phyloP scores from a whole-genome alignment of 352 stramenopile genomes.

The Phytophthora pistaciae region DNA sequence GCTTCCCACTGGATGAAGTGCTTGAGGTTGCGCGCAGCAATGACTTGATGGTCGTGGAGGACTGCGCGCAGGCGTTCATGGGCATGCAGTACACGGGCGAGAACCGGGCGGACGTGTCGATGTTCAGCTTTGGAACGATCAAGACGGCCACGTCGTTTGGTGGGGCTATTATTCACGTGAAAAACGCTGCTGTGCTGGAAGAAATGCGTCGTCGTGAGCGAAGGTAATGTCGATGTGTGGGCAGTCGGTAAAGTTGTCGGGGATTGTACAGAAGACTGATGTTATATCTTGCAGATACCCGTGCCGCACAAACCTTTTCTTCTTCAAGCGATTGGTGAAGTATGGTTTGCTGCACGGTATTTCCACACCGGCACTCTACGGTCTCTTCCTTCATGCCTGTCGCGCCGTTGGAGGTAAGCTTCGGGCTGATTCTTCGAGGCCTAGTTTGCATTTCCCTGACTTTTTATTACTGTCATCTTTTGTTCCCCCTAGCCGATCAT shows the following conservation, averaged over 20 bases:
- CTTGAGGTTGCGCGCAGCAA: conserved; percentile 61
- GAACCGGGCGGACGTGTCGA: conserved; percentile 68
- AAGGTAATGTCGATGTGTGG: conserved; percentile 35
- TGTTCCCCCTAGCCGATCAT: conserved; percentile 56
- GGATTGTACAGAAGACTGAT: background rate
- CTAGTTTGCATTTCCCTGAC: background rate
- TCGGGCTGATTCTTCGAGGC: background rate
- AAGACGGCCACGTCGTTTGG: conserved; percentile 88
- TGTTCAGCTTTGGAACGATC: conserved; percentile 92
- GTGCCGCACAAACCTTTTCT: conserved; percentile 71
- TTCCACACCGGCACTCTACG: conserved; percentile 76
- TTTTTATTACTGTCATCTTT: background rate
- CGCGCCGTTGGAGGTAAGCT: conserved; percentile 58
- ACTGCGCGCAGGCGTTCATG: conserved; percentile 83
- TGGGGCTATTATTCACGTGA: conserved; percentile 71
- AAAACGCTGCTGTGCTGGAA: conserved; percentile 56
- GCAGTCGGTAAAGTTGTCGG: background rate
- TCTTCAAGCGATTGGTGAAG: conserved; percentile 82
- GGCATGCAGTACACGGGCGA: conserved; percentile 76
- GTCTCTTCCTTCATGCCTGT: conserved; percentile 77
- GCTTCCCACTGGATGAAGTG: conserved; percentile 60
- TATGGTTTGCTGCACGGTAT: conserved; percentile 78
- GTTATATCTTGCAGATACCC: conserved; percentile 49
- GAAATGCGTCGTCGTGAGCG: conserved; percentile 78
- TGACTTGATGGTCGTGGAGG: conserved; percentile 76